A percentile compares a stretch with the other conserved stretches of the same genome.
Evolutionary conservation across 208 protist species (phyloP).

Genomic region (Acanthamoeba sp.): DNA sequence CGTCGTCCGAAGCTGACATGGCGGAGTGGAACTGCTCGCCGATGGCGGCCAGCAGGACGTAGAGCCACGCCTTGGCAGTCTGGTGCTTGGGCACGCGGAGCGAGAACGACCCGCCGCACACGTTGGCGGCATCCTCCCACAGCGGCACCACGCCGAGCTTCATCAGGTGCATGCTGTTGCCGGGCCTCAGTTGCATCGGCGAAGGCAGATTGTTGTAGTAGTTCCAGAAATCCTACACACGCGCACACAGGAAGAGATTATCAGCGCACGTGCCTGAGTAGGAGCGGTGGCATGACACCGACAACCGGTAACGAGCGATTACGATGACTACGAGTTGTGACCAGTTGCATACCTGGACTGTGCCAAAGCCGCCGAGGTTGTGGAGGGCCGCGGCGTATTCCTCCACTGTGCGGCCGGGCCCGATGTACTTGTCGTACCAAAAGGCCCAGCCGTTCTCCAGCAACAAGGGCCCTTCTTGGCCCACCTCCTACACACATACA

Average conservation of each 20-base stretch:
- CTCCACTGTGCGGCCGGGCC: conserved; percentile 9
- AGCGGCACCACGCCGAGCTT: conserved; percentile 24
- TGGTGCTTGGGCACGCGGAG: conserved; percentile 24
- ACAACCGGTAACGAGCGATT: no score
- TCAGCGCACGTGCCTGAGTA: background rate
- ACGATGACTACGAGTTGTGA: no score
- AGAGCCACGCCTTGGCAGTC: conserved; percentile 33
- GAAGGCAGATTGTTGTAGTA: conserved; percentile 22
- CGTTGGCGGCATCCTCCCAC: background rate
- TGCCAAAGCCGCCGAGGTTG: conserved; percentile 18
- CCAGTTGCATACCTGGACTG: background rate
- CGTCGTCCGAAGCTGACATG: background rate
- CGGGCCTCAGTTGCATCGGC: background rate
- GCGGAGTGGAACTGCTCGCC: conserved; percentile 23
- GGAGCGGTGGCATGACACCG: no score
- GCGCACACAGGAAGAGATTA: background rate
- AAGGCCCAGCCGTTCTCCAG: conserved; percentile 23
- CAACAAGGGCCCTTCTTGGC: background rate
- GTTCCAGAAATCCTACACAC: background rate
- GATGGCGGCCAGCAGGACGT: conserved; percentile 8
- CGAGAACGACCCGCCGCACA: background rate
- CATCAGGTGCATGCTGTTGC: conserved; percentile 31
- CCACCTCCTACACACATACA: background rate
- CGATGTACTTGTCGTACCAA: conserved; percentile 39
- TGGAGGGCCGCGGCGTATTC: conserved; percentile 1